Evolutionary conservation across 345 rosid species (phyloP).

Genomic region (Durio zibethinus): DNA sequence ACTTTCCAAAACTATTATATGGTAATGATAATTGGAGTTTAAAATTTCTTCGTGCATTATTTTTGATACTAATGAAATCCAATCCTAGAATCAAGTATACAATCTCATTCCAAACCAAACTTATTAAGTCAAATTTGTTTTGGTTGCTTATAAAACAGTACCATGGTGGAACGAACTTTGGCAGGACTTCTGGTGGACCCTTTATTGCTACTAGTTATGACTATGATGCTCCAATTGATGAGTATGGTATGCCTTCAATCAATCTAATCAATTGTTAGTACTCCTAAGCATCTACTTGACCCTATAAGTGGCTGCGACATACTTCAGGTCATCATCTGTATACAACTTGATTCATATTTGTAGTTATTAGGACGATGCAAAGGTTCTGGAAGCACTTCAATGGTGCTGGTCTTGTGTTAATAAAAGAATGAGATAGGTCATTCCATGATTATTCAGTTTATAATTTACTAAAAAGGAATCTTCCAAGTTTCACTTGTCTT

Average conservation of each 20-base stretch:
- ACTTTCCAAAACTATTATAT: slow-evolving; percentile 96
- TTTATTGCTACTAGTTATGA: slow-evolving; percentile 91
- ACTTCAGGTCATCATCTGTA: not conserved
- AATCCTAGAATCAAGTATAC: not conserved
- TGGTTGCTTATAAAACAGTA: slow-evolving; percentile 46
- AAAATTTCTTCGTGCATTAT: not conserved
- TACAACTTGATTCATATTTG: not conserved
- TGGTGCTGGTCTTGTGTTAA: not conserved
- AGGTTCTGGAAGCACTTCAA: not conserved
- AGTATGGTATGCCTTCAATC: slow-evolving; percentile 58
- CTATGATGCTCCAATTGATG: slow-evolving; percentile 96
- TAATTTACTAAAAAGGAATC: not conserved
- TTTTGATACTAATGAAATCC: not conserved
- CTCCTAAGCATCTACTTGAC: slow-evolving; percentile 1
- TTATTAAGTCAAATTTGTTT: slow-evolving; percentile 15
- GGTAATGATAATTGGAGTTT: slow-evolving; percentile 39
- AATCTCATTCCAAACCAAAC: slow-evolving; percentile 5
- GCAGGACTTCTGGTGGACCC: slow-evolving; percentile 77
- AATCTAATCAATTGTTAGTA: not conserved
- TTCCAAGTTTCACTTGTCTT: not conserved
- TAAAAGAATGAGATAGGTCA: not conserved
- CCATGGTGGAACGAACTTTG: slow-evolving; percentile 97
- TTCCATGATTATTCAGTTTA: not conserved
- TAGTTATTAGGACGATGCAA: not conserved
- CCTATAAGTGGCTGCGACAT: not conserved